Conservation (phyloP, 495 filamentous ascomycete species). For the Cetradonia linearis region DNA sequence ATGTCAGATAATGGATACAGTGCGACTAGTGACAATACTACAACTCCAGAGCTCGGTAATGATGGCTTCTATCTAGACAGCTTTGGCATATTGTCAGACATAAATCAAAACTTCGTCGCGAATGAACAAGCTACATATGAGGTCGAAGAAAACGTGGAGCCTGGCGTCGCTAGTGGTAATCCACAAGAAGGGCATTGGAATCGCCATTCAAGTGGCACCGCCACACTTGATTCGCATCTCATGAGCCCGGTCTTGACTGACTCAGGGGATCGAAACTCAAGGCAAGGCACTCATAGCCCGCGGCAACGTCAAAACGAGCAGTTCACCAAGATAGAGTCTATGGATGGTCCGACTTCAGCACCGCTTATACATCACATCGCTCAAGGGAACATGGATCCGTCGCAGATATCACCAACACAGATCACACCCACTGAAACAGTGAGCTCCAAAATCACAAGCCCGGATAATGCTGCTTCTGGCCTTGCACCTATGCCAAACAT, state of each 20-base stretch:
- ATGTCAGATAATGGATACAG: conserved; percentile 23
- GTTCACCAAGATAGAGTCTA: conserved; percentile 7
- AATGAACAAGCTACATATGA: conserved; percentile 3
- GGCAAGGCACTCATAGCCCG: conserved; percentile 22
- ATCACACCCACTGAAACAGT: conserved; percentile 21
- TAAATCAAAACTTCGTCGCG: conserved; percentile 4
- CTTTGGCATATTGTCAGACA: conserved; percentile 17
- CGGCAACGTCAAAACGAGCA: conserved; percentile 2
- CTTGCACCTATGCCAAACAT: conserved; percentile 15
- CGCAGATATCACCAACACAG: conserved; percentile 9
- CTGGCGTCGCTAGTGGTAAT: conserved; percentile 5
- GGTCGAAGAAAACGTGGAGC: background rate
- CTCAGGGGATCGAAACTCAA: conserved; percentile 18
- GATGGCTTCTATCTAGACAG: conserved; percentile 16
- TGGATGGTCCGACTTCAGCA: background rate
- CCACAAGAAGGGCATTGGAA: conserved; percentile 6
- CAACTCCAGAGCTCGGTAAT: conserved; percentile 12
- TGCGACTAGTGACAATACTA: conserved; percentile 22
- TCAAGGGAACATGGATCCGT: conserved; percentile 9
- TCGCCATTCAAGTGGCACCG: conserved; percentile 21
- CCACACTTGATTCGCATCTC: conserved; percentile 20
- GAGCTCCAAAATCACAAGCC: conserved; percentile 22
- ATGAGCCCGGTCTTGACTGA: conserved; percentile 27
- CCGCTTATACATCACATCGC: conserved; percentile 6
- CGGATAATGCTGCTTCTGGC: conserved; percentile 10